These are phyloP conservation scores for Huntiella savannae DNA, from an alignment of 2,329 filamentous ascomycete genomes.

Conservation along the genomic window DNA sequence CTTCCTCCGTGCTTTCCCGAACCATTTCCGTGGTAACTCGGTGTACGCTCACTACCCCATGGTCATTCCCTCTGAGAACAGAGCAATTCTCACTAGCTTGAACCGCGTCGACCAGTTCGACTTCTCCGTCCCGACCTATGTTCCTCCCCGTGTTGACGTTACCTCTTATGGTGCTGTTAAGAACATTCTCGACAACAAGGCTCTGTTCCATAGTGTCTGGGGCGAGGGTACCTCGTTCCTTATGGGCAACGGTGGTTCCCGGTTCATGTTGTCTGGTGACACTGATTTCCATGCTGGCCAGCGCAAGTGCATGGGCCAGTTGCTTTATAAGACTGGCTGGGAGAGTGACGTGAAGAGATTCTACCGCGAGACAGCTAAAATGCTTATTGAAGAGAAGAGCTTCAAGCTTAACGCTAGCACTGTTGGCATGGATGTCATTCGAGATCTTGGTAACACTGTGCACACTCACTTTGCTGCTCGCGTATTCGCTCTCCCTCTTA, in stretches of 20 bases:
- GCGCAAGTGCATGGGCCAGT: slow-evolving; percentile 32
- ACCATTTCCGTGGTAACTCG: slow-evolving; percentile 59
- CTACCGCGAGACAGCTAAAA: slow-evolving; percentile 41
- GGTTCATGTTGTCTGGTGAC: slow-evolving; percentile 38
- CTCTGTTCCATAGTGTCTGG: slow-evolving; percentile 47
- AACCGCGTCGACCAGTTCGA: slow-evolving; percentile 49
- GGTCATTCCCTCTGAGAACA: slow-evolving; percentile 51
- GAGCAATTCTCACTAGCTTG: slow-evolving; percentile 48
- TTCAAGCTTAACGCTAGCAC: slow-evolving; percentile 29
- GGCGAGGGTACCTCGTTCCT: slow-evolving; percentile 42
- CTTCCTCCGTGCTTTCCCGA: slow-evolving; percentile 55
- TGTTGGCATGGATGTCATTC: slow-evolving; percentile 50
- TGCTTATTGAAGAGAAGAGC: slow-evolving; percentile 44
- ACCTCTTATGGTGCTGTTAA: slow-evolving; percentile 41
- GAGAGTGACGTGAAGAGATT: slow-evolving; percentile 43
- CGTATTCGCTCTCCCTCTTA: slow-evolving; percentile 47
- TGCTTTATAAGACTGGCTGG: slow-evolving; percentile 45
- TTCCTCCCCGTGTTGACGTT: slow-evolving; percentile 33
- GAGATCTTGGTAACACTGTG: slow-evolving; percentile 48
- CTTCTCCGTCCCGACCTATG: slow-evolving; percentile 40
- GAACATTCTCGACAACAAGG: slow-evolving; percentile 39
- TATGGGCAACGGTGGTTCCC: slow-evolving; percentile 33
- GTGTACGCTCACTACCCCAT: slow-evolving; percentile 69
- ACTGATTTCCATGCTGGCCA: slow-evolving; percentile 28
- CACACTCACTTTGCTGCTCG: slow-evolving; percentile 45